Evolutionary conservation across 2,329 filamentous ascomycete genomes (phyloP).

Genomic region (Saccharata proteae): DNA sequence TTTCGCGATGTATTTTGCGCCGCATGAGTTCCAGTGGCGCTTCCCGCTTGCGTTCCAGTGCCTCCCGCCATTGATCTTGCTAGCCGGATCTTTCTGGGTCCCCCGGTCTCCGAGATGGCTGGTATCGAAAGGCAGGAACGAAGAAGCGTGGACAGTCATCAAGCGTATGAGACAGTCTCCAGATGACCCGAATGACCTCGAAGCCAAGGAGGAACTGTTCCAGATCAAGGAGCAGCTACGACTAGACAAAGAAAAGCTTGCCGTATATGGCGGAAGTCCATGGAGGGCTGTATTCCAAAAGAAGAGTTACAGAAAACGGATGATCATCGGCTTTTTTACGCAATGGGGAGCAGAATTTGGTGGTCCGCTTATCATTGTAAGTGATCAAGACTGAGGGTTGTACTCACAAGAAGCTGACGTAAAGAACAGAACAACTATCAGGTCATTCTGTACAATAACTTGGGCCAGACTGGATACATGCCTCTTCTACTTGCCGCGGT

Average conservation of each 20-base stretch:
- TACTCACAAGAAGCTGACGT: constrained; percentile 1
- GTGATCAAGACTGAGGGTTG: neutral
- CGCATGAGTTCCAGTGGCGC: constrained; percentile 32
- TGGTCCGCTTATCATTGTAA: constrained; percentile 36
- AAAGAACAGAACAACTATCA: constrained; percentile 28
- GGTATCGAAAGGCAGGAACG: constrained; percentile 31
- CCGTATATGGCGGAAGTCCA: constrained; percentile 7
- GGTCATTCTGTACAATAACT: constrained; percentile 24
- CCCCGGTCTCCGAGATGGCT: constrained; percentile 40
- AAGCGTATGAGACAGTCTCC: constrained; percentile 26
- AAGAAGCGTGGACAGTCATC: constrained; percentile 35
- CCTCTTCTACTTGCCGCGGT: constrained; percentile 28
- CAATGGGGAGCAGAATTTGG: constrained; percentile 41
- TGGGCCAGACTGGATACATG: constrained; percentile 29
- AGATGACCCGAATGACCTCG: constrained; percentile 29
- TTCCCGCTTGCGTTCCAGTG: constrained; percentile 33
- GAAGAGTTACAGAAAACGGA: constrained; percentile 30
- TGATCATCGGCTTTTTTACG: constrained; percentile 38
- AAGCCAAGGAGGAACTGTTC: constrained; percentile 35
- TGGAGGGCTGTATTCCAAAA: constrained; percentile 12
- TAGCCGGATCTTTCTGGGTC: constrained; percentile 30
- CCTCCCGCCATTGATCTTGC: constrained; percentile 28
- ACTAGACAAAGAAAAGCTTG: constrained; percentile 11
- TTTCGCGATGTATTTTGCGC: constrained; percentile 33
- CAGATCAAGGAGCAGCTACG: constrained; percentile 33